Conservation (phyloP, 768 basidiomycete genomes). For the Grammothele lineata region DNA sequence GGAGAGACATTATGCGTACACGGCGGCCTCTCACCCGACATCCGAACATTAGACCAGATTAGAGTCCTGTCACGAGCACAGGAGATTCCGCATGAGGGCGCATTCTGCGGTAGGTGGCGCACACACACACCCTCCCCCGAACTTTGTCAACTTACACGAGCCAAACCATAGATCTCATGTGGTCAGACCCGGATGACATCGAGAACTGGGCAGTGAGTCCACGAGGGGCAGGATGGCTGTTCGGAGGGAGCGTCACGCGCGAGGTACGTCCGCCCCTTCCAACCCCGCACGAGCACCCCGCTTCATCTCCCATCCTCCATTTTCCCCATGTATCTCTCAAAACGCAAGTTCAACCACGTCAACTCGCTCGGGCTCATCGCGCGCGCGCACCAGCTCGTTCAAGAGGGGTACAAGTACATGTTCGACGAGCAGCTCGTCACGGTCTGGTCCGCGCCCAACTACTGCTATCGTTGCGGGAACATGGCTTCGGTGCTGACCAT, state of each 20-base stretch:
- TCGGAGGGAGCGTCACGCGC: constrained; percentile 79
- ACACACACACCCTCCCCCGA: neutral
- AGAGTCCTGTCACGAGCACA: constrained; percentile 91
- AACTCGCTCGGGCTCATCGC: constrained; percentile 87
- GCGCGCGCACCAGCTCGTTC: constrained; percentile 94
- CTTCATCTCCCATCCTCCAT: neutral
- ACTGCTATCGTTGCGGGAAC: constrained; percentile 85
- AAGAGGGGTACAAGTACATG: constrained; percentile 97
- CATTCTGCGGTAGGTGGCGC: constrained; percentile 73
- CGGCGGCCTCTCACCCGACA: constrained; percentile 93
- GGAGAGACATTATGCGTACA: constrained; percentile 91
- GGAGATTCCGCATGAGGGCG: constrained; percentile 98
- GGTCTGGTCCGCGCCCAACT: constrained; percentile 91
- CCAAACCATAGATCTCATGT: constrained; percentile 76
- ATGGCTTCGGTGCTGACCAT: constrained; percentile 89
- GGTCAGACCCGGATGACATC: constrained; percentile 95
- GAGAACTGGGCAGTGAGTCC: constrained; percentile 97
- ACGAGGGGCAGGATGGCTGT: constrained; percentile 93
- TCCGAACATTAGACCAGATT: constrained; percentile 92
- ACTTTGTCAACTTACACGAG: neutral
- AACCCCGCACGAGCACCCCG: too few species aligned
- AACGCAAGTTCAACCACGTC: constrained; percentile 80
- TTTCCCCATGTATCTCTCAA: too few species aligned
- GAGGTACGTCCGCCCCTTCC: constrained; percentile 48
- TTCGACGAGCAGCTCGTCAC: constrained; percentile 90